phyloP scores from a whole-genome alignment of 495 filamentous ascomycete species.

The Penicillium subrubescens region DNA sequence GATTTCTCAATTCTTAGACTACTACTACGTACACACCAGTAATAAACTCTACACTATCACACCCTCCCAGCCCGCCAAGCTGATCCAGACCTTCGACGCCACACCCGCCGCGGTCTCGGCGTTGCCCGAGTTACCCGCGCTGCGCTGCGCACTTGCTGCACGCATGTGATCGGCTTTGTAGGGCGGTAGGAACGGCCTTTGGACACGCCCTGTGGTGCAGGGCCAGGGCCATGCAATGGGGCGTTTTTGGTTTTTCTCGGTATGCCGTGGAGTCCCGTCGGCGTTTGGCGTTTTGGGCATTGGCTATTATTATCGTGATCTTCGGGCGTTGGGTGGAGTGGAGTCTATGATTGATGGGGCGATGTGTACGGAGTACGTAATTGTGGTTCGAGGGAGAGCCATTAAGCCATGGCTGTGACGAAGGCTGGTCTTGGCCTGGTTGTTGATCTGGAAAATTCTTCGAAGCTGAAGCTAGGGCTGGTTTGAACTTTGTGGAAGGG shows the following conservation, averaged over 20 bases:
- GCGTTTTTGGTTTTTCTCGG: constrained; percentile 22
- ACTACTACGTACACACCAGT: too few species aligned
- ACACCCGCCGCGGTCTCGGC: constrained; percentile 8
- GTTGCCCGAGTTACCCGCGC: constrained; percentile 13
- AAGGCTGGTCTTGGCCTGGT: too few species aligned
- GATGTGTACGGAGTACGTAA: not conserved
- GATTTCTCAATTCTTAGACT: not conserved
- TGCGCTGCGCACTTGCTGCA: constrained; percentile 9
- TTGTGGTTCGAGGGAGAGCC: too few species aligned
- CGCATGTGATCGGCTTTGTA: constrained; percentile 22
- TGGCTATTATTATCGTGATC: not conserved
- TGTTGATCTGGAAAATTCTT: too few species aligned
- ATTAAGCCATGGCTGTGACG: too few species aligned
- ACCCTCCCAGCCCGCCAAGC: constrained; percentile 1
- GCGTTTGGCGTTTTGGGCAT: not conserved
- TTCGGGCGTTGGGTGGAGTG: not conserved
- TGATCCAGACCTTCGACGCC: constrained; percentile 14
- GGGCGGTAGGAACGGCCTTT: too few species aligned
- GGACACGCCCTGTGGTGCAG: constrained; percentile 10
- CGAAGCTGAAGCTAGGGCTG: too few species aligned
- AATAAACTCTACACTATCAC: not conserved
- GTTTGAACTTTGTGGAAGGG: too few species aligned
- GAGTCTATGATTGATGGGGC: not conserved
- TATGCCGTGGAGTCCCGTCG: constrained; percentile 9
- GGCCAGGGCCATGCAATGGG: not conserved